Conservation (phyloP, 805 yeast species). For the Yarrowia sp. region DNA sequence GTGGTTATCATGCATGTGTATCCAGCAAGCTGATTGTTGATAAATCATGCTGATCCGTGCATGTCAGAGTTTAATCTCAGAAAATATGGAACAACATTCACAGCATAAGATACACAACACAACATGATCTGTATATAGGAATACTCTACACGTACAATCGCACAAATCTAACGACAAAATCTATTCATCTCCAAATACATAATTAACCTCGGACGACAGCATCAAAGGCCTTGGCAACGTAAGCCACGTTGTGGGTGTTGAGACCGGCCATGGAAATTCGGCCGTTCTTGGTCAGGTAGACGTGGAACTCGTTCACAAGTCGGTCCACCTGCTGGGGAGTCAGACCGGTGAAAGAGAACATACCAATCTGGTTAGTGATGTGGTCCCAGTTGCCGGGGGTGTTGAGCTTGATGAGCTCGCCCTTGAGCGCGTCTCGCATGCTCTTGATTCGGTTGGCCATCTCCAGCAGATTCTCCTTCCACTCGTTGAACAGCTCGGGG, state of each 20-base stretch:
- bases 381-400: slow-evolving; percentile 79
- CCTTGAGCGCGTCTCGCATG: slow-evolving; percentile 65
- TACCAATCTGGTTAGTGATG: slow-evolving; percentile 85
- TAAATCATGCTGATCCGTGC: not conserved
- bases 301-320: slow-evolving; percentile 67
- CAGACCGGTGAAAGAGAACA: slow-evolving; percentile 93
- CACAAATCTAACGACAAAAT: not conserved
- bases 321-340: slow-evolving; percentile 63
- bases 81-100: not conserved
- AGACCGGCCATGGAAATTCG: slow-evolving; percentile 90
- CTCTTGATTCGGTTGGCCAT: slow-evolving; percentile 77
- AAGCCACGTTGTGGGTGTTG: slow-evolving; percentile 71
- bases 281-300: slow-evolving; percentile 87
- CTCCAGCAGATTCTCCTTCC: slow-evolving; percentile 75
- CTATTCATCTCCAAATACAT: slow-evolving; percentile 17
- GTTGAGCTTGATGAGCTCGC: slow-evolving; percentile 54
- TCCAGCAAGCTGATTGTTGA: not conserved
- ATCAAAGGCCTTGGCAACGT: slow-evolving; percentile 43
- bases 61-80: not conserved
- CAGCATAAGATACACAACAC: not conserved
- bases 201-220: slow-evolving; percentile 33
- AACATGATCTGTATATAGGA: too few species aligned
- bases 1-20: not conserved
- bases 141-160: too few species aligned
- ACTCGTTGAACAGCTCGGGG: slow-evolving; percentile 58